phyloP scores from a whole-genome alignment of 148 eudicot genomes.

The Rhododendron simsii region DNA sequence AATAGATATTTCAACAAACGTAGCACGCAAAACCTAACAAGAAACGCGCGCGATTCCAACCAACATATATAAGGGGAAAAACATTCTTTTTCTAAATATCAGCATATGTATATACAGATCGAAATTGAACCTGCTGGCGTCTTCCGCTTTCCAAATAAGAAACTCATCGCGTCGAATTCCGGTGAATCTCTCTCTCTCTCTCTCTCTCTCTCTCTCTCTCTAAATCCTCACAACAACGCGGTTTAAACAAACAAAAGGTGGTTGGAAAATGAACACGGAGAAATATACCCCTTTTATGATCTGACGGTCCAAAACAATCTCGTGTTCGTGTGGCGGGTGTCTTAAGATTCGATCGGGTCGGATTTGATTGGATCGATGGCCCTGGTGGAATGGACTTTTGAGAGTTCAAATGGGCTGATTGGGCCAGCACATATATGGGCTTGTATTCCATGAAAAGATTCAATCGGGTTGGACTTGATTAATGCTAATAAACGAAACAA shows the following conservation, averaged over 20 bases:
- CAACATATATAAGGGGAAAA: background rate
- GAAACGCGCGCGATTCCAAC: background rate
- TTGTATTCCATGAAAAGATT: background rate
- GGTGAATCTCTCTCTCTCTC: background rate
- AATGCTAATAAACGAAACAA: background rate
- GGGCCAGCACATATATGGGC: background rate
- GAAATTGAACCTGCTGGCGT: conserved; percentile 74
- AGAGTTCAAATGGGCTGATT: background rate
- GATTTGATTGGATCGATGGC: background rate
- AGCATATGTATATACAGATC: background rate
- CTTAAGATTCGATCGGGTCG: background rate
- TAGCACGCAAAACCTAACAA: background rate
- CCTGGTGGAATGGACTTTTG: background rate
- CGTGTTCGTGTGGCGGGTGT: background rate
- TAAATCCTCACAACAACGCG: background rate
- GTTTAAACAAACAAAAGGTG: background rate
- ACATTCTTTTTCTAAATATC: background rate
- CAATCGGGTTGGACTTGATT: background rate
- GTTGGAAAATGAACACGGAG: background rate
- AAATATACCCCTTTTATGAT: background rate
- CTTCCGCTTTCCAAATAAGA: conserved; percentile 79
- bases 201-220: background rate
- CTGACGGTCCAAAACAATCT: background rate
- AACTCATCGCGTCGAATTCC: conserved; percentile 52
- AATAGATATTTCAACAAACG: background rate